Conservation (phyloP, 2,329 filamentous ascomycete species). For the Metarhizium brunneum region DNA sequence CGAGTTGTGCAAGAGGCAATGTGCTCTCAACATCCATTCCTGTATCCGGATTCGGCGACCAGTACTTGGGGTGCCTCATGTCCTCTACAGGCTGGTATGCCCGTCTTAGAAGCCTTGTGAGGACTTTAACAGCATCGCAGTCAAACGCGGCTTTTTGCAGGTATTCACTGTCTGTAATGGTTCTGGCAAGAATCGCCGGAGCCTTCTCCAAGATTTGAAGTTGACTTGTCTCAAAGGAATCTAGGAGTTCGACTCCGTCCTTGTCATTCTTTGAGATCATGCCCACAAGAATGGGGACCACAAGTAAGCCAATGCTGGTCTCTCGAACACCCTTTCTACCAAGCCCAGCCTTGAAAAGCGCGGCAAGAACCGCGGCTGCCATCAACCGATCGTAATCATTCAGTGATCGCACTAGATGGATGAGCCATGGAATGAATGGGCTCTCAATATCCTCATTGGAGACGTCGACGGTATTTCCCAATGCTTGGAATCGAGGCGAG, state of each 20-base stretch:
- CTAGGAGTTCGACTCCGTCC: conserved; percentile 30
- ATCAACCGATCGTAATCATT: conserved; percentile 52
- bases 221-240: conserved; percentile 25
- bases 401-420: conserved; percentile 51
- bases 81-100: conserved; percentile 38
- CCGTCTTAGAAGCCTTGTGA: conserved; percentile 39
- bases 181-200: conserved; percentile 64
- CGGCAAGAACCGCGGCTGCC: conserved; percentile 60
- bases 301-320: conserved; percentile 52
- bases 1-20: conserved; percentile 39
- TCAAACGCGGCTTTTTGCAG: conserved; percentile 80
- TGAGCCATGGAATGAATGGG: conserved; percentile 63
- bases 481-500: conserved; percentile 18
- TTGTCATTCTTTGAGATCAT: conserved; percentile 43
- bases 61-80: conserved; percentile 21
- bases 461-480: conserved; percentile 19
- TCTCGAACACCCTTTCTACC: conserved; percentile 52
- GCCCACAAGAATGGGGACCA: conserved; percentile 60
- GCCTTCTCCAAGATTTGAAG: conserved; percentile 54
- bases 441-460: conserved; percentile 55
- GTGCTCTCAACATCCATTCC: conserved; percentile 23
- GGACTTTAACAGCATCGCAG: conserved; percentile 35
- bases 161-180: conserved; percentile 68
- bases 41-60: conserved; percentile 28
- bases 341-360: conserved; percentile 59